Evolutionary conservation across 164 flowering plant species (phyloP), one percentile per base, ranked within the genome.

Genomic region (Annona squamosa): DNA sequence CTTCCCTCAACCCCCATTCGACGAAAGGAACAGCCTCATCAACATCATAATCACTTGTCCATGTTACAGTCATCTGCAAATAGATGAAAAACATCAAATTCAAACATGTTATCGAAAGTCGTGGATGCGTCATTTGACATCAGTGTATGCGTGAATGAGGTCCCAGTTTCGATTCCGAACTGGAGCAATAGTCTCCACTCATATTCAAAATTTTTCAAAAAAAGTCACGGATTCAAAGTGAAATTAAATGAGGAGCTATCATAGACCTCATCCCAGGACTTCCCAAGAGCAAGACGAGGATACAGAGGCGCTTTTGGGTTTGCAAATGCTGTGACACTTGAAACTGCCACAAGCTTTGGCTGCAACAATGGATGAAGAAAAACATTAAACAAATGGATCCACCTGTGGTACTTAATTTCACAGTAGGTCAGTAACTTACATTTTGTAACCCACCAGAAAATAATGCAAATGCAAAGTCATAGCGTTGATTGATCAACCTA

Each of bases 41-140:
- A 42, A 86, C 84, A 79, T 81, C 77, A 45, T 92, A 92, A 9
- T 90, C 97, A 79, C 97, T 92, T n/a, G 97, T 92, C 97, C 97
- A 90, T 3, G 97, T 90, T 4, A 92, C 85, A 16, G 95, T 89
- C 91, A 92, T 90, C 97, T 92, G 84, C 26, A 47, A 10, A 63
- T 2, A 0, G 41, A 3, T 7, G 17, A 63, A 17, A 12, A 48
- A 52, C 1, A 52, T 52, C 59, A 52, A 9, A 52, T 5, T 10
- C 59, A 52, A 10, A 52, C 59, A 52, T 52, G 9, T 52, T 52
- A 9, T 52, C 9, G 37, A 26, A 26, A 26, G 10, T 48, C 9
- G 3, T 48, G 56, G 5, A 48, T 48, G 56, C 12, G 56, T 48
- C 12, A 48, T 48, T 5, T 7, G 7, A 5, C 13, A 52, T 52